Conservation (phyloP, 164 flowering plant genomes). For the Piper longum region DNA sequence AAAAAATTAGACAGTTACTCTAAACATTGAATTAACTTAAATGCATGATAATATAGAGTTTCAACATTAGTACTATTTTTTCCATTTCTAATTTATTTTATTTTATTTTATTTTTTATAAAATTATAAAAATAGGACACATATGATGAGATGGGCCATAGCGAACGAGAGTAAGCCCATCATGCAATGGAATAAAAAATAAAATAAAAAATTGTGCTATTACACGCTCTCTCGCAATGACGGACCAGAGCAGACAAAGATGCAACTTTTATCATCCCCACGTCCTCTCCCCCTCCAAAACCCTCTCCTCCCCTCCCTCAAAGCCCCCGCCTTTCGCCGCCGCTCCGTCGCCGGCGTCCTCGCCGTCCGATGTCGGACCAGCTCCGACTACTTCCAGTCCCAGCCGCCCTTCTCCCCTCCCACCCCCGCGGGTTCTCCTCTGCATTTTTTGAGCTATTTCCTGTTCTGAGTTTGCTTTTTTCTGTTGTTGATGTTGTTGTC, state of each 20-base stretch:
- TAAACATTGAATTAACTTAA: no score
- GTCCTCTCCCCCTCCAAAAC: background rate
- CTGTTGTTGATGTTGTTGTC: background rate
- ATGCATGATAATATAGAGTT: no score
- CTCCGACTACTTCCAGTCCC: constrained; percentile 1
- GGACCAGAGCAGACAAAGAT: background rate
- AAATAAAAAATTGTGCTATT: no score
- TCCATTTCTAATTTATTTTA: no score
- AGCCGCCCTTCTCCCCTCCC: background rate
- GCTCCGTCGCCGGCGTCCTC: background rate
- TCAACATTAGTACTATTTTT: no score
- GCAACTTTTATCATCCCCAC: background rate
- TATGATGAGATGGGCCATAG: no score
- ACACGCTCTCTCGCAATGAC: no score
- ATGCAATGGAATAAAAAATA: no score
- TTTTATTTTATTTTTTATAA: no score
- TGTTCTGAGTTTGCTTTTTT: background rate
- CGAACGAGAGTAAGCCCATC: no score
- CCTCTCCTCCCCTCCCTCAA: background rate
- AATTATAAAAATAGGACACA: no score
- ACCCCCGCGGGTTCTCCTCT: background rate
- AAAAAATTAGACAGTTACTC: no score
- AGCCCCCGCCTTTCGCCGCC: background rate
- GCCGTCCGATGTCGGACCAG: background rate
- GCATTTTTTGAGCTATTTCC: background rate